Percentiles rank a stretch among this genome's conserved stretches.
Evolutionary conservation across 2,329 filamentous ascomycete species (phyloP).

Genomic region (Claviceps cyperi): DNA sequence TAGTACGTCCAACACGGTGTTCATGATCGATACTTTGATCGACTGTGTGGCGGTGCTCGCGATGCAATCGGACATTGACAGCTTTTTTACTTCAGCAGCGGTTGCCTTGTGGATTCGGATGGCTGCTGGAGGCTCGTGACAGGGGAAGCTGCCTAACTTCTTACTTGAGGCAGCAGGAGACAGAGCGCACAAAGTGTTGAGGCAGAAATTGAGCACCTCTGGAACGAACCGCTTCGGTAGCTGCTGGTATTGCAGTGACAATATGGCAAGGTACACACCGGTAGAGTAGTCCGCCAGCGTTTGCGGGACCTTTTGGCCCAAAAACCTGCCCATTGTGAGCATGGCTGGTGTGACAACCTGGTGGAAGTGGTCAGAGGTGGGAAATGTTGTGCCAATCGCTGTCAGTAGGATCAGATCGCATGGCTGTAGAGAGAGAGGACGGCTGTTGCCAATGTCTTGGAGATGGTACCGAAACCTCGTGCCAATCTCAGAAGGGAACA

Average conservation of each 20-base stretch:
- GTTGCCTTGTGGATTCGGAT: slow-evolving; percentile 34
- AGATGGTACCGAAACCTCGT: slow-evolving; percentile 66
- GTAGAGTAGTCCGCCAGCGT: slow-evolving; percentile 51
- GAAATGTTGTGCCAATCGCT: slow-evolving; percentile 72
- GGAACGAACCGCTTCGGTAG: slow-evolving; percentile 80
- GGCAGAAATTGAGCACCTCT: slow-evolving; percentile 68
- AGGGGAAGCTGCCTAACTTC: slow-evolving; percentile 42
- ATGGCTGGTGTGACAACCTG: slow-evolving; percentile 84
- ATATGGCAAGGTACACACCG: slow-evolving; percentile 65
- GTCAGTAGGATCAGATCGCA: slow-evolving; percentile 76
- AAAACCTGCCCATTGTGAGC: slow-evolving; percentile 68
- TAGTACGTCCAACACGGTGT: slow-evolving; percentile 51
- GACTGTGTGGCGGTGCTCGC: slow-evolving; percentile 20
- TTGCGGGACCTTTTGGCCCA: slow-evolving; percentile 61
- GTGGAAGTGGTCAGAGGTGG: slow-evolving; percentile 95
- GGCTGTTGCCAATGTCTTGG: slow-evolving; percentile 31
- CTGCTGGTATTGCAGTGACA: slow-evolving; percentile 70
- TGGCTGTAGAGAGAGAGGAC: slow-evolving; percentile 37
- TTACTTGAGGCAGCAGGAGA: slow-evolving; percentile 38
- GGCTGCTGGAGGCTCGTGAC: slow-evolving; percentile 38
- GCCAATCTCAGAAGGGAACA: slow-evolving; percentile 64
- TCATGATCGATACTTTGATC: slow-evolving; percentile 45
- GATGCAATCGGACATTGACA: slow-evolving; percentile 46
- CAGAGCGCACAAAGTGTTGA: slow-evolving; percentile 58
- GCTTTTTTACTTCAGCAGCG: slow-evolving; percentile 30